A percentile compares a stretch with the other conserved stretches of the same genome.
These are phyloP conservation scores for Pichia rugopelliculosa DNA, from an alignment of 805 yeast genomes.

Conservation along the genomic window DNA sequence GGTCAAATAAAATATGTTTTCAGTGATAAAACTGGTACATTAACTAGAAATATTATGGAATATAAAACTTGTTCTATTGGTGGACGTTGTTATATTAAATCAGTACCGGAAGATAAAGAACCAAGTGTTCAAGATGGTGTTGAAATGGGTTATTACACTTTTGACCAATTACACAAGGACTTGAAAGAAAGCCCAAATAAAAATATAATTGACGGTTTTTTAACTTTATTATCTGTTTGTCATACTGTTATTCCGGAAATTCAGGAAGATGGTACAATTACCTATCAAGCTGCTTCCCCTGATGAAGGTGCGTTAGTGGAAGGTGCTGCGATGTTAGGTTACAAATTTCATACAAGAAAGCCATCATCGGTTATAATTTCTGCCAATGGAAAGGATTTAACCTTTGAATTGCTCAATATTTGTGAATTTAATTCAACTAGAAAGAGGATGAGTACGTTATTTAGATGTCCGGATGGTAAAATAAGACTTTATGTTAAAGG, in stretches of 20 bases:
- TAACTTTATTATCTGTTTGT: conserved; percentile 81
- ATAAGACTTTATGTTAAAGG: conserved; percentile 90
- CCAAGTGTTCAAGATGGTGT: conserved; percentile 69
- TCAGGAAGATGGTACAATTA: conserved; percentile 54
- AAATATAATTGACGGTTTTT: conserved; percentile 65
- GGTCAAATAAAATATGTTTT: conserved; percentile 96
- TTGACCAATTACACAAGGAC: conserved; percentile 51
- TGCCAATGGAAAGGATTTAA: conserved; percentile 41
- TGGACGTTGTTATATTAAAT: conserved; percentile 80
- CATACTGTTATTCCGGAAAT: conserved; percentile 97
- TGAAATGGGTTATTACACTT: conserved; percentile 71
- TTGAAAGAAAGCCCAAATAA: conserved; percentile 28
- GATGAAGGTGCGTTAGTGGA: conserved; percentile 98
- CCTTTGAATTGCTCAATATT: conserved; percentile 76
- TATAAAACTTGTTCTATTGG: conserved; percentile 90
- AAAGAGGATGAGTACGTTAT: conserved; percentile 94
- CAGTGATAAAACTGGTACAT: conserved; percentile 96
- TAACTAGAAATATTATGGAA: conserved; percentile 95
- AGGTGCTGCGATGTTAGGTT: conserved; percentile 90
- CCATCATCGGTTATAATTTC: conserved; percentile 75
- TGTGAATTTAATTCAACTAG: conserved; percentile 97
- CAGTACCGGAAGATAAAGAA: conserved; percentile 83
- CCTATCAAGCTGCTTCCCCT: conserved; percentile 98
- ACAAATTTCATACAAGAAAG: conserved; percentile 72
- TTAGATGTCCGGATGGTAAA: conserved; percentile 89